Evolutionary conservation across 495 filamentous ascomycete genomes (phyloP).

Genomic region (Poronia punctata): DNA sequence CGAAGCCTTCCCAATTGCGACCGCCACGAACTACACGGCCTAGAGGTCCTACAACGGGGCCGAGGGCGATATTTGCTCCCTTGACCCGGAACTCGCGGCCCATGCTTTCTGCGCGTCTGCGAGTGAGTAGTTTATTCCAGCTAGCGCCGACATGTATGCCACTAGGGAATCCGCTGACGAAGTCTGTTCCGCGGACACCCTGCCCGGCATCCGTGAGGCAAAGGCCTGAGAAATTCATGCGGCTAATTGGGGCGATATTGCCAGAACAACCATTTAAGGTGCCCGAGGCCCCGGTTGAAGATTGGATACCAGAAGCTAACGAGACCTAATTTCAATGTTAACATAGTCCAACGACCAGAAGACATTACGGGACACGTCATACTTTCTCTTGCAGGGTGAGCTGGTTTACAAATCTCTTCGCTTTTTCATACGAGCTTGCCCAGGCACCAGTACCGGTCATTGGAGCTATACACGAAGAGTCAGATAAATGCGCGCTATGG

Average conservation of each 20-base stretch:
- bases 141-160: constrained; percentile 37
- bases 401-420: constrained; percentile 68
- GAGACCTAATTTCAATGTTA: constrained; percentile 25
- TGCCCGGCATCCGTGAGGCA: constrained; percentile 47
- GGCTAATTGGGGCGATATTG: constrained; percentile 28
- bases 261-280: constrained; percentile 38
- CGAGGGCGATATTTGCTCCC: constrained; percentile 50
- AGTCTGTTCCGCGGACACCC: constrained; percentile 42
- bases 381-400: constrained; percentile 86
- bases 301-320: constrained; percentile 35
- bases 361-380: constrained; percentile 21
- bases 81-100: constrained; percentile 38
- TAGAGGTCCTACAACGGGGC: constrained; percentile 44
- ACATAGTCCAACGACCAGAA: background rate
- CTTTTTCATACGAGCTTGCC: constrained; percentile 69
- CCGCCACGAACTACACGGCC: constrained; percentile 35
- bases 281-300: constrained; percentile 21
- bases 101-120: constrained; percentile 31
- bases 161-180: constrained; percentile 37
- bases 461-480: constrained; percentile 40
- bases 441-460: constrained; percentile 47
- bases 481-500: background rate
- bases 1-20: constrained; percentile 38
- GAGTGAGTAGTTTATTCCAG: constrained; percentile 38
- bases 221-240: constrained; percentile 43